Percentiles rank a stretch among this genome's conserved stretches.
phyloP scores from a whole-genome alignment of 306 rosid genomes.

The Rubus idaeus region DNA sequence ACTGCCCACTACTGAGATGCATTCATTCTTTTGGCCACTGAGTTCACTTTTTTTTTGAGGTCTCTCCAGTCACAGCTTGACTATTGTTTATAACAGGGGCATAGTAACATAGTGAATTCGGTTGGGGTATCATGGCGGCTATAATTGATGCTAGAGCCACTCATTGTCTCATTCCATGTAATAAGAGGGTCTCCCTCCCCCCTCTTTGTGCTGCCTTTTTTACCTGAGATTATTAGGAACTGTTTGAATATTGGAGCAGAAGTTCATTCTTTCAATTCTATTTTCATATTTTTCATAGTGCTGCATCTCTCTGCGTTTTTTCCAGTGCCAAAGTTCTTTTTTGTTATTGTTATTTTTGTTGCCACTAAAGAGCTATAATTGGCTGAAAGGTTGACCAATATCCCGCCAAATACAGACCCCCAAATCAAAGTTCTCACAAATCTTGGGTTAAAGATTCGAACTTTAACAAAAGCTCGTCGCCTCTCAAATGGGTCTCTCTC shows the following conservation, averaged over 20 bases:
- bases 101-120: constrained; percentile 30
- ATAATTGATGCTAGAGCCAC: constrained; percentile 42
- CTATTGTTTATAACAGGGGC: constrained; percentile 39
- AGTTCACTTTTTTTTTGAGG: constrained; percentile 30
- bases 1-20: constrained; percentile 31
- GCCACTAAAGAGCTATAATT: background rate
- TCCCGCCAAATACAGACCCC: background rate
- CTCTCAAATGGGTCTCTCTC: constrained; percentile 43
- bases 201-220: constrained; percentile 36
- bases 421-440: background rate
- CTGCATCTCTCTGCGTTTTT: constrained; percentile 2
- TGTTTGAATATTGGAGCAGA: constrained; percentile 28
- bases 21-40: constrained; percentile 42
- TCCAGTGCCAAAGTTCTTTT: background rate
- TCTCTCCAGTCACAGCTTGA: constrained; percentile 28
- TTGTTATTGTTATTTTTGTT: no score
- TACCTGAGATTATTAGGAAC: constrained; percentile 24
- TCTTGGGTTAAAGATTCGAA: background rate
- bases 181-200: constrained; percentile 49
- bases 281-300: background rate
- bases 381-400: background rate
- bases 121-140: constrained; percentile 34
- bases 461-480: background rate
- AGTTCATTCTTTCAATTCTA: constrained; percentile 47
- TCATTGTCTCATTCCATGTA: constrained; percentile 26